Evolutionary conservation across 1,284 basidiomycete species (phyloP), one percentile per base, ranked within the genome.

Genomic region (Leccinum ponderosum): DNA sequence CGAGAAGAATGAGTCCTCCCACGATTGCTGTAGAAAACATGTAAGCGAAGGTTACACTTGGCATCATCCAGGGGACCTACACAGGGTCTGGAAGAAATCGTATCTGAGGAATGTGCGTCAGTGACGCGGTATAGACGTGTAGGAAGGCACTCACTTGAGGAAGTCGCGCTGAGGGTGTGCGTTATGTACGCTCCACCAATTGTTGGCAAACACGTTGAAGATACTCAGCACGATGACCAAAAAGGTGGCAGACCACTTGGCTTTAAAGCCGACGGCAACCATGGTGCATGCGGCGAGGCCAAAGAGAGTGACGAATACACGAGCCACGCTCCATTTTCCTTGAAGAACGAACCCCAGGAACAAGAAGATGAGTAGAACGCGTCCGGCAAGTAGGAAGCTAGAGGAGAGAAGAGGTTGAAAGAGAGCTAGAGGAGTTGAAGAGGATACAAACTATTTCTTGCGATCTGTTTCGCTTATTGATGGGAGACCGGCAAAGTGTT

Each of bases 181-280:
- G 55, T 88, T 84, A 76, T 95, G 91, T n/a, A 98, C 89, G 67
- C 87, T 90, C 97, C 97, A 99, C 90, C 94, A 99, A 80, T 98
- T 98, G 85, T 99, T 99, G 78, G 95, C 94, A 70, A 97, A 92
- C 37, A 98, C 92, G 76, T 99, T 99, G 89, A 99, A 97, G 65
- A 94, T 77, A 73, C 91, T 94, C 68, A 99, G 81, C 6, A 97
- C 84, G 67, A 97, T 77, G 63, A 98, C 95, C 62, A 99, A 86
- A 89, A 99, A 98, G n/a, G 89, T 87, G 3, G 97, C 97, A 14
- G 93, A 95, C 94, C 95, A 98, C 77, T 98, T 97, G 70, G 97
- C 97, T 81, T 99, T 99, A 87, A 98, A 99, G 55, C 97, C 97
- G 64, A 99, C 86, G 9, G 96, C 97, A 58, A 99, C 96, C 94